phyloP scores from a whole-genome alignment of 495 filamentous ascomycete species.

The Lepidopterella palustris region DNA sequence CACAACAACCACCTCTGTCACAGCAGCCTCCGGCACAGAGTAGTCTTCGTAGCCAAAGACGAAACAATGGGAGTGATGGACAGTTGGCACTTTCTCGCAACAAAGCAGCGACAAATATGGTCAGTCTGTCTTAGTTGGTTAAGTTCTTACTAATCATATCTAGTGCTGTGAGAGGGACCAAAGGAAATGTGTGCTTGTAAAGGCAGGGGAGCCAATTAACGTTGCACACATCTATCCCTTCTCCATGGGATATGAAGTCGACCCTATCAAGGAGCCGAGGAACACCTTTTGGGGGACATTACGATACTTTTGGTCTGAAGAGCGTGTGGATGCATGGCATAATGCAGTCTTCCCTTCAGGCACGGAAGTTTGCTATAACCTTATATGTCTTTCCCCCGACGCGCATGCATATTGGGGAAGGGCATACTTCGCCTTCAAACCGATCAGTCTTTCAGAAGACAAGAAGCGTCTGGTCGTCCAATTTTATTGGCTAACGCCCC shows the following conservation, averaged over 20 bases:
- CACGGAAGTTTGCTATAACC: background rate
- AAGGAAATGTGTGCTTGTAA: background rate
- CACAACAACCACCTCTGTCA: background rate
- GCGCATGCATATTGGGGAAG: background rate
- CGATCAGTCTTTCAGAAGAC: background rate
- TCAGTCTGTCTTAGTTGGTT: background rate
- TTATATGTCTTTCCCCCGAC: background rate
- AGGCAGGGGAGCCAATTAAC: background rate
- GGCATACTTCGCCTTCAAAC: background rate
- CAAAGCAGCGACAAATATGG: background rate
- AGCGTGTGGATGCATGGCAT: background rate
- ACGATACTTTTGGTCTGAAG: background rate
- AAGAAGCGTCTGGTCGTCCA: background rate
- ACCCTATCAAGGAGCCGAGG: background rate
- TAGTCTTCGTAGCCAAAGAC: background rate
- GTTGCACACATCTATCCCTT: background rate
- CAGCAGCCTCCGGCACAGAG: background rate
- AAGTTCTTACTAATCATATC: background rate
- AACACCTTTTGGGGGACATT: background rate
- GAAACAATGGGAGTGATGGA: background rate
- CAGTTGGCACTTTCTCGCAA: background rate
- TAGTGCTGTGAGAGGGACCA: conserved; percentile 1
- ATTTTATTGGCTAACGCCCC: background rate
- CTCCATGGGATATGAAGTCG: background rate
- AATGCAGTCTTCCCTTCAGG: background rate